Percentiles rank a stretch among this genome's conserved stretches.
Evolutionary conservation across 495 filamentous ascomycete genomes (phyloP).

Genomic region (Penicillium fimorum): DNA sequence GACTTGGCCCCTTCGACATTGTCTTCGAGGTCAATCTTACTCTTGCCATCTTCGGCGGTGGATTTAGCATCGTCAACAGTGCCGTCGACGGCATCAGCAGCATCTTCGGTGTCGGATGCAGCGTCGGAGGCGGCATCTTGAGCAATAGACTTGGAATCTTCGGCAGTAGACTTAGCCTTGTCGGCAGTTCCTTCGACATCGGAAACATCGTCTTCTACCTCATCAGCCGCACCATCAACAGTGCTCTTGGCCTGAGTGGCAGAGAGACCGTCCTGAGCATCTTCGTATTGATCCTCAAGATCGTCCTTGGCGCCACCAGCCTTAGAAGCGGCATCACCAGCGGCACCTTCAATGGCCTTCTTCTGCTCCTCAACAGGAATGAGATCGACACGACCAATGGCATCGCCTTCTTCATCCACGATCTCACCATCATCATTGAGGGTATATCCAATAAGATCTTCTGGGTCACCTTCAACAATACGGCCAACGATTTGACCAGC

Average conservation of each 20-base stretch:
- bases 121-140: conserved; percentile 24
- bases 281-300: conserved; percentile 40
- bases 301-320: conserved; percentile 21
- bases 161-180: conserved; percentile 11
- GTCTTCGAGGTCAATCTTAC: conserved; percentile 12
- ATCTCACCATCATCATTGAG: conserved; percentile 63
- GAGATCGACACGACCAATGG: conserved; percentile 56
- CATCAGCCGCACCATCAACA: conserved; percentile 37
- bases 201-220: conserved; percentile 28
- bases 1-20: conserved; percentile 32
- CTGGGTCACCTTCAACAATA: conserved; percentile 58
- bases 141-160: conserved; percentile 20
- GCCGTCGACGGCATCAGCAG: conserved; percentile 25
- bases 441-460: conserved; percentile 58
- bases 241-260: conserved; percentile 27
- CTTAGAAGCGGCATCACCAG: conserved; percentile 15
- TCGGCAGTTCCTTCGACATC: conserved; percentile 18
- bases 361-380: conserved; percentile 41
- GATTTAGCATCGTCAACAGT: conserved; percentile 15
- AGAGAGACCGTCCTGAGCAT: conserved; percentile 26
- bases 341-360: conserved; percentile 28
- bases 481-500: conserved; percentile 57
- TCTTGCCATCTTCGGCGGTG: conserved; percentile 11
- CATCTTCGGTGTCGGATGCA: conserved; percentile 9
- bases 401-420: conserved; percentile 62